A percentile compares a stretch with the other conserved stretches of the same genome.
Conservation (phyloP, 148 eudicot genomes). For the Diospyros kaki region DNA sequence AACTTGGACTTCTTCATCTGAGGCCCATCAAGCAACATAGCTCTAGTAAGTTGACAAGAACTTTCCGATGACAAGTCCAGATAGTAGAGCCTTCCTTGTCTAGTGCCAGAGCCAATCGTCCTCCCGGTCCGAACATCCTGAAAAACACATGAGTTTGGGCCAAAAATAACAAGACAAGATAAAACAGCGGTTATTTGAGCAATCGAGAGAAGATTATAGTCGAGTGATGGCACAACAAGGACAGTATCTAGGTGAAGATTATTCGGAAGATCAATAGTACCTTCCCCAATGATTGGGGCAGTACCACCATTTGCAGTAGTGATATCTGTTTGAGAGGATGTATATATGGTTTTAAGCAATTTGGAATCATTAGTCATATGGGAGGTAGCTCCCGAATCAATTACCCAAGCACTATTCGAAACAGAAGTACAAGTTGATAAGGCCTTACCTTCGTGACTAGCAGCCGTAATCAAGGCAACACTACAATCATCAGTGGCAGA, state of each 20-base stretch:
- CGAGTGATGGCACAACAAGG: background rate
- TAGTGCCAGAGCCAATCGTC: background rate
- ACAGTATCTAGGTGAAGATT: background rate
- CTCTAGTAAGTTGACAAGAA: too few relatives aligned
- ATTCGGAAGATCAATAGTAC: background rate
- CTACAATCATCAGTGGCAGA: background rate
- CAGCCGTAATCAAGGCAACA: background rate
- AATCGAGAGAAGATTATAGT: background rate
- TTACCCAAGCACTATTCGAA: conserved; percentile 14
- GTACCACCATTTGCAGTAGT: background rate
- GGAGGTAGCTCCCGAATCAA: conserved; percentile 19
- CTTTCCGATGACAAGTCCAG: too few relatives aligned
- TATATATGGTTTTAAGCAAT: background rate
- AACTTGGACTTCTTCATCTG: too few relatives aligned
- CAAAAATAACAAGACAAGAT: background rate
- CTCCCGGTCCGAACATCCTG: background rate
- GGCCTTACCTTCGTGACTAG: conserved; percentile 6
- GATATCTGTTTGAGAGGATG: background rate
- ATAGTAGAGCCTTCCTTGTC: background rate
- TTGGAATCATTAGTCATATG: conserved; percentile 8
- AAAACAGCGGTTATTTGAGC: background rate
- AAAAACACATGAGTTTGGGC: background rate
- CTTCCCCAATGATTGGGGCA: background rate
- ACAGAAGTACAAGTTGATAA: background rate
- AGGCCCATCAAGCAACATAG: too few relatives aligned